Percentiles rank a stretch among this genome's conserved stretches.
Evolutionary conservation across 768 basidiomycete species (phyloP).

Genomic region (Paxillus ammoniavirescens): DNA sequence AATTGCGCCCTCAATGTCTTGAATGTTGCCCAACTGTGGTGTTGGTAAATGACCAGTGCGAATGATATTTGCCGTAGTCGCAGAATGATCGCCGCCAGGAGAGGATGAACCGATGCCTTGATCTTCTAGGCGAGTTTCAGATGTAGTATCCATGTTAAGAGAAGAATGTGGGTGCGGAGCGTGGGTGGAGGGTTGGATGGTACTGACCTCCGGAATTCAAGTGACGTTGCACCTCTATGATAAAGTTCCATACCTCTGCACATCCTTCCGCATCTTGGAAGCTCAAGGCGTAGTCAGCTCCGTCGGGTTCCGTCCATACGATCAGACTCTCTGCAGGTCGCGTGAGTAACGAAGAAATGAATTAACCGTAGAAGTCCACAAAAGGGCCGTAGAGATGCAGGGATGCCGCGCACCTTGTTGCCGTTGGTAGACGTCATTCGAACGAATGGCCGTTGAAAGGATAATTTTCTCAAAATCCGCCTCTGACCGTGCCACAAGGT

Average conservation of each 20-base stretch:
- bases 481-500: conserved; percentile 83
- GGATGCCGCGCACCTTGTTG: conserved; percentile 68
- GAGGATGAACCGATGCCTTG: conserved; percentile 54
- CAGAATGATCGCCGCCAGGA: conserved; percentile 58
- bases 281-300: conserved; percentile 92
- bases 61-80: conserved; percentile 63
- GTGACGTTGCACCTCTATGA: conserved; percentile 86
- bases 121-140: conserved; percentile 38
- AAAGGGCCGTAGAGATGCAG: conserved; percentile 1
- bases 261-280: conserved; percentile 97
- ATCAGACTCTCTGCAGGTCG: conserved; percentile 82
- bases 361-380: conserved; percentile 3
- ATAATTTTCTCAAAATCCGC: conserved; percentile 68
- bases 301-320: conserved; percentile 97
- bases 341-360: conserved; percentile 11
- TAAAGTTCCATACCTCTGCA: conserved; percentile 96
- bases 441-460: conserved; percentile 76
- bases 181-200: conserved; percentile 19
- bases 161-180: conserved; percentile 6
- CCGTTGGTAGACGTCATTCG: conserved; percentile 81
- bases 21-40: conserved; percentile 75
- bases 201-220: conserved; percentile 62
- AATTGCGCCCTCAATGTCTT: conserved; percentile 77
- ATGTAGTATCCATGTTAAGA: conserved; percentile 15
- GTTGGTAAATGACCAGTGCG: conserved; percentile 72